Conservation (phyloP, 2,329 filamentous ascomycete species). For the Botrytis squamosa region DNA sequence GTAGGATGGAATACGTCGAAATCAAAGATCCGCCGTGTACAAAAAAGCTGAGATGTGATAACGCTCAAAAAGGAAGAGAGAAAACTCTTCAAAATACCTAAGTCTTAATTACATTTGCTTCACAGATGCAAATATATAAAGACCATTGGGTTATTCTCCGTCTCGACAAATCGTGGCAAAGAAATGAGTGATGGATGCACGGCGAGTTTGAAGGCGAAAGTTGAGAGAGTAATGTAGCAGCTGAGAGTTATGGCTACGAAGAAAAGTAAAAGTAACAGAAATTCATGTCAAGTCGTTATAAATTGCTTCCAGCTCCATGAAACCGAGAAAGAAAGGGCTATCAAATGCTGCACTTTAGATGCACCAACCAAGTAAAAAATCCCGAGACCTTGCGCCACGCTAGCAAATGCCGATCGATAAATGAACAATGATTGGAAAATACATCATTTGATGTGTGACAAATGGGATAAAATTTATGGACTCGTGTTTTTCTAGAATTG, state of each 20-base stretch:
- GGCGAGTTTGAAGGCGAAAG: neutral
- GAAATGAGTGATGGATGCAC: neutral
- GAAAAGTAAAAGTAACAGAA: constrained; percentile 4
- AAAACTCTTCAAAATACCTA: neutral
- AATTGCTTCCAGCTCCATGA: neutral
- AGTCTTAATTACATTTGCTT: neutral
- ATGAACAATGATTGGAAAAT: constrained; percentile 12
- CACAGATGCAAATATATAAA: neutral
- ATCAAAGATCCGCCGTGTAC: neutral
- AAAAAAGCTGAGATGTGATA: neutral
- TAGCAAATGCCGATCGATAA: constrained; percentile 20
- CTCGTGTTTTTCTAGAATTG: neutral
- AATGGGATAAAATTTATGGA: neutral
- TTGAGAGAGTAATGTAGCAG: neutral
- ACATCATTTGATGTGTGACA: constrained; percentile 25
- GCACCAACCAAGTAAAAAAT: constrained; percentile 15
- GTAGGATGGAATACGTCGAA: neutral
- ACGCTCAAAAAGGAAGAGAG: neutral
- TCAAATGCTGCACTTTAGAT: constrained; percentile 14
- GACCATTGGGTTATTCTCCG: neutral
- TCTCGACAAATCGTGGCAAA: neutral
- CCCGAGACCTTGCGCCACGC: constrained; percentile 17
- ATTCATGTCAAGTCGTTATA: constrained; percentile 14
- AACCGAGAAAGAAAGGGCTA: neutral
- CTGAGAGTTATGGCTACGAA: neutral